Percentiles rank a stretch among this genome's conserved stretches.
Evolutionary conservation across 2,329 filamentous ascomycete genomes (phyloP).

Genomic region (Fusarium odoratissimum): DNA sequence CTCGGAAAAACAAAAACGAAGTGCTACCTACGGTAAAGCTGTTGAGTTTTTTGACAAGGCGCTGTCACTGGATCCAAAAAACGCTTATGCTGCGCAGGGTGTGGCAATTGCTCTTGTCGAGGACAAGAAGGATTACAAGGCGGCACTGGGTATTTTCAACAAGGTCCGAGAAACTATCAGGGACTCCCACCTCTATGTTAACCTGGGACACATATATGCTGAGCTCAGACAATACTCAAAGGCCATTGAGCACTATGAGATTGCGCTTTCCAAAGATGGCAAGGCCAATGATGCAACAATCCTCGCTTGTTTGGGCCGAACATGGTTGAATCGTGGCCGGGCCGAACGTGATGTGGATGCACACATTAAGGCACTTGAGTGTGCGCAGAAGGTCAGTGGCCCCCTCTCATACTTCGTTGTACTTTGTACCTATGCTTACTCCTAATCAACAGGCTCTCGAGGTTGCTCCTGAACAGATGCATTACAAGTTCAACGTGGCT

Average conservation of each 20-base stretch:
- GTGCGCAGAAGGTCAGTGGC: constrained; percentile 69
- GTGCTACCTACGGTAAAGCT: constrained; percentile 86
- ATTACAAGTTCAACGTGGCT: constrained; percentile 97
- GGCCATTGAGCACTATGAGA: constrained; percentile 95
- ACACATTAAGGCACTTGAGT: constrained; percentile 68
- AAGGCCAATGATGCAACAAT: constrained; percentile 80
- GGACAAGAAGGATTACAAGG: constrained; percentile 89
- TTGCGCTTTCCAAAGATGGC: constrained; percentile 81
- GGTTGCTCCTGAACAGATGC: constrained; percentile 83
- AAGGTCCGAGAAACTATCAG: constrained; percentile 91
- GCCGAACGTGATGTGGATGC: constrained; percentile 68
- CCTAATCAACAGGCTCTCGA: constrained; percentile 71
- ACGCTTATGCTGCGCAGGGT: constrained; percentile 95
- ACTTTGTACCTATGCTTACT: constrained; percentile 20
- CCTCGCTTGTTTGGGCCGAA: constrained; percentile 86
- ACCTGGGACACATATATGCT: constrained; percentile 91
- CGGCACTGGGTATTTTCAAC: constrained; percentile 86
- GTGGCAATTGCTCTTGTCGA: constrained; percentile 94
- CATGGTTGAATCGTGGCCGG: constrained; percentile 85
- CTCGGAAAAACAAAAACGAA: constrained; percentile 89
- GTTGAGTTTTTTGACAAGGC: constrained; percentile 99
- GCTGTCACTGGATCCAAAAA: constrained; percentile 91
- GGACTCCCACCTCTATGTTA: constrained; percentile 89
- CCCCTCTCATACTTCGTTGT: not conserved
- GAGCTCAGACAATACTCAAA: constrained; percentile 91